Percentiles rank a stretch among this genome's conserved stretches.
phyloP scores from a whole-genome alignment of 768 basidiomycete species.

The Tubosaeta sp. region DNA sequence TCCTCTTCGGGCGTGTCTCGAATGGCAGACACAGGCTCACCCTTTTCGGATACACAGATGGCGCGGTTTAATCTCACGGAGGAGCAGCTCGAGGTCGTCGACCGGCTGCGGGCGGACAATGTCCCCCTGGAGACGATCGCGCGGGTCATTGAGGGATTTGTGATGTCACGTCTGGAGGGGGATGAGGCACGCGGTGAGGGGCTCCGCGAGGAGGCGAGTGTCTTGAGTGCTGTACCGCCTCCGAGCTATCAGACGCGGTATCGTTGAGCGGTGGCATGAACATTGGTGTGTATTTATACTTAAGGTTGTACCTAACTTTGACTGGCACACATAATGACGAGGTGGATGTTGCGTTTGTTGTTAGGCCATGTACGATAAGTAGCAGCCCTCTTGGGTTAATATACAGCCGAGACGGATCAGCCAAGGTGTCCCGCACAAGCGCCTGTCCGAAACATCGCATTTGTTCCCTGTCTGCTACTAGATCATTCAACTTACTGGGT shows the following conservation, averaged over 20 bases:
- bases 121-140: constrained; percentile 14
- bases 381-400: too few species aligned
- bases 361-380: too few species aligned
- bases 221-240: constrained; percentile 8
- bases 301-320: too few species aligned
- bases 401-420: too few species aligned
- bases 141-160: constrained; percentile 12
- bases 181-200: not conserved
- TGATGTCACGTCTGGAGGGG: not conserved
- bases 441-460: not conserved
- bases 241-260: constrained; percentile 19
- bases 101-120: constrained; percentile 4
- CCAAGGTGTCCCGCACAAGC: too few species aligned
- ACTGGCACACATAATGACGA: not conserved
- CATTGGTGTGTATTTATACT: not conserved
- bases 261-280: not conserved
- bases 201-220: not conserved
- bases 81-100: constrained; percentile 12
- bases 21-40: not conserved
- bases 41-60: not conserved
- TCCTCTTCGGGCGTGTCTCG: not conserved
- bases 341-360: not conserved
- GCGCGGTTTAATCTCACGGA: constrained; percentile 5
- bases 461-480: not conserved
- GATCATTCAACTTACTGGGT: constrained; percentile 15